Conservation (phyloP, 768 basidiomycete genomes). For the Hygrocybe coccinea region DNA sequence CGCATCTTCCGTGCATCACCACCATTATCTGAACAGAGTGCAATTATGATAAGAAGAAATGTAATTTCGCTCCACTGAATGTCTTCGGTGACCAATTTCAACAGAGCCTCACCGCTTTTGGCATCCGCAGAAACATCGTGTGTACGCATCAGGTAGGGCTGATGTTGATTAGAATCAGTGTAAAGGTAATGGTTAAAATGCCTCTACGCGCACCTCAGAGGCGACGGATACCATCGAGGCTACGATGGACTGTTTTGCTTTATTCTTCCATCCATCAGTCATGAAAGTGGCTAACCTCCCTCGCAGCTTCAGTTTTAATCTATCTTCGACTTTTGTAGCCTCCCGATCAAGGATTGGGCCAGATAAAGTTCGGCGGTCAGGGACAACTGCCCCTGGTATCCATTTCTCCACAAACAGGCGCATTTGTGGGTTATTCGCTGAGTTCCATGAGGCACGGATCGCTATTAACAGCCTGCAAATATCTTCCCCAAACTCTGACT, state of each 20-base stretch:
- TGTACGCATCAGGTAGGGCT: conserved; percentile 15
- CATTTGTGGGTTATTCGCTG: conserved; percentile 29
- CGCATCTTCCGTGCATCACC: conserved; percentile 16
- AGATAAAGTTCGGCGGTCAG: conserved; percentile 22
- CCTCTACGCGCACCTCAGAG: conserved; percentile 16
- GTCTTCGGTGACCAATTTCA: conserved; percentile 20
- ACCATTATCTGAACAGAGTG: conserved; percentile 21
- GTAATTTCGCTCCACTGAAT: conserved; percentile 19
- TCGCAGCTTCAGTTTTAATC: conserved; percentile 7
- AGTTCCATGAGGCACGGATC: conserved; percentile 18
- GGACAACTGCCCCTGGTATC: conserved; percentile 24
- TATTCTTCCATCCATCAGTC: conserved; percentile 31
- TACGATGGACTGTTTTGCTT: conserved; percentile 21
- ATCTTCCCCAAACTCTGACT: conserved; percentile 4
- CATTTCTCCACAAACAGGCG: conserved; percentile 27
- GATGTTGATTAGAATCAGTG: neutral
- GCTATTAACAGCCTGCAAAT: conserved; percentile 16
- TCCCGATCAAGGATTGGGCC: conserved; percentile 16
- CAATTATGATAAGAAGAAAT: conserved; percentile 15
- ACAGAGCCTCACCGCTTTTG: conserved; percentile 24
- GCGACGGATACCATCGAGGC: conserved; percentile 24
- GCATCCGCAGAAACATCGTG: conserved; percentile 20
- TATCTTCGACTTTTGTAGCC: conserved; percentile 6
- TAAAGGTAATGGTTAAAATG: neutral
- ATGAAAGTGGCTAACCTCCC: conserved; percentile 21